A percentile compares a stretch with the other conserved stretches of the same genome.
Evolutionary conservation across 768 basidiomycete genomes (phyloP).

Genomic region (Lactarius sanguifluus): DNA sequence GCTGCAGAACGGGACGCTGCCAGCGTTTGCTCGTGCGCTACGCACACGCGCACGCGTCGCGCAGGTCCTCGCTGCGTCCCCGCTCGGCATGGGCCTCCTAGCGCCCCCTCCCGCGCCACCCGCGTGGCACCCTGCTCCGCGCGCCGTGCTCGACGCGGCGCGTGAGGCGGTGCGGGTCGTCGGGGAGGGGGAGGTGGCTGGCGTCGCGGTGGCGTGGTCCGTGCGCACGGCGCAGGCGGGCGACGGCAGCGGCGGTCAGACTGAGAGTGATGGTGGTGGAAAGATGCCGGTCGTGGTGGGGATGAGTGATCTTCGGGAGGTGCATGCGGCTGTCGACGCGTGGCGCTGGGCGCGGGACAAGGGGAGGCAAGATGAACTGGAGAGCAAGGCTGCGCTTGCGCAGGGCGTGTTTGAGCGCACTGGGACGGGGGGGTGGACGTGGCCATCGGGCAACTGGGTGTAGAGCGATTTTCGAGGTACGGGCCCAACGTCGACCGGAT

Average conservation of each 20-base stretch:
- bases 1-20: conserved; percentile 66
- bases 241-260: conserved; percentile 31
- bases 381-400: conserved; percentile 47
- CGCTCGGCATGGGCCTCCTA: conserved; percentile 82
- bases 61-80: conserved; percentile 76
- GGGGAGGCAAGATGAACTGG: conserved; percentile 37
- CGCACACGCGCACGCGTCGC: conserved; percentile 59
- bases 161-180: conserved; percentile 37
- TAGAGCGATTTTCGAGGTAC: background rate
- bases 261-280: background rate
- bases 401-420: conserved; percentile 46
- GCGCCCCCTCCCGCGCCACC: conserved; percentile 47
- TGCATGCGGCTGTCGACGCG: conserved; percentile 67
- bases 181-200: conserved; percentile 50
- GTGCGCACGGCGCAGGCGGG: conserved; percentile 45
- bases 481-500: background rate
- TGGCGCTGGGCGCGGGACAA: conserved; percentile 61
- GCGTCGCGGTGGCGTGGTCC: conserved; percentile 73
- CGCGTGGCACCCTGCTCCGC: conserved; percentile 77
- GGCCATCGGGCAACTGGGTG: conserved; percentile 19
- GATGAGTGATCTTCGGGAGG: conserved; percentile 66
- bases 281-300: conserved; percentile 69
- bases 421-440: conserved; percentile 56
- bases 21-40: conserved; percentile 56
- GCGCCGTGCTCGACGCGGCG: conserved; percentile 46